These are phyloP conservation scores for Bruguiera parviflora DNA, from an alignment of 345 rosid species.

Conservation along the genomic window DNA sequence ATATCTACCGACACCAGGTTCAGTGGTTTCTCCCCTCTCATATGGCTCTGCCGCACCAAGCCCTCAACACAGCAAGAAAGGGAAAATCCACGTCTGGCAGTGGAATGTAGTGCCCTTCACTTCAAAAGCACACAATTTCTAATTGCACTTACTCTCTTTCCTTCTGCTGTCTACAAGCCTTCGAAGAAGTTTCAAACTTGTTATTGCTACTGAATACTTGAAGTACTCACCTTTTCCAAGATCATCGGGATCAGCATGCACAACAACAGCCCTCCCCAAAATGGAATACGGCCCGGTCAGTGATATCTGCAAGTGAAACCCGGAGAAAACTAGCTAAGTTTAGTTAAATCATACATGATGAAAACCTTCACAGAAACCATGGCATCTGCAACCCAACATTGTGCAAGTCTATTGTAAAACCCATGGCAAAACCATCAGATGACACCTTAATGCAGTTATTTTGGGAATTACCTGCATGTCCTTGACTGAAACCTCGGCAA, in stretches of 20 bases:
- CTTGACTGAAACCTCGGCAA: slow-evolving; percentile 72
- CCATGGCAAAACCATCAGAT: background rate
- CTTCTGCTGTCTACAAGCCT: background rate
- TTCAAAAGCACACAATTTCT: no score
- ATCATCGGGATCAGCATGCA: slow-evolving; percentile 89
- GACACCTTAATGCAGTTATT: background rate
- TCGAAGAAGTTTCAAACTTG: slow-evolving; percentile 8
- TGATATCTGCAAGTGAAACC: slow-evolving; percentile 60
- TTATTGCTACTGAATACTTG: slow-evolving; percentile 28
- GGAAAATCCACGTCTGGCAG: no score
- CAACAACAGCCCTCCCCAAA: slow-evolving; percentile 69
- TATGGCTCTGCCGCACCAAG: no score
- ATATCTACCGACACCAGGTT: no score
- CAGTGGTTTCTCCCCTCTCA: no score
- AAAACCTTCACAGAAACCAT: background rate
- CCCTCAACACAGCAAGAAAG: no score
- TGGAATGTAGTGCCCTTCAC: no score
- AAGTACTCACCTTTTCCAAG: slow-evolving; percentile 64
- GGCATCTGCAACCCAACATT: background rate
- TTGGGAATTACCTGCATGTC: slow-evolving; percentile 49
- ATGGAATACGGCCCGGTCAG: slow-evolving; percentile 73
- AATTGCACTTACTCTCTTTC: no score
- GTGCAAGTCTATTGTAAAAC: background rate
- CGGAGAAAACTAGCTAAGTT: background rate
- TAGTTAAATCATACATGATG: background rate